Conservation (phyloP, 371 early-diverging fungal species). For the Rhizomucor pusillus region DNA sequence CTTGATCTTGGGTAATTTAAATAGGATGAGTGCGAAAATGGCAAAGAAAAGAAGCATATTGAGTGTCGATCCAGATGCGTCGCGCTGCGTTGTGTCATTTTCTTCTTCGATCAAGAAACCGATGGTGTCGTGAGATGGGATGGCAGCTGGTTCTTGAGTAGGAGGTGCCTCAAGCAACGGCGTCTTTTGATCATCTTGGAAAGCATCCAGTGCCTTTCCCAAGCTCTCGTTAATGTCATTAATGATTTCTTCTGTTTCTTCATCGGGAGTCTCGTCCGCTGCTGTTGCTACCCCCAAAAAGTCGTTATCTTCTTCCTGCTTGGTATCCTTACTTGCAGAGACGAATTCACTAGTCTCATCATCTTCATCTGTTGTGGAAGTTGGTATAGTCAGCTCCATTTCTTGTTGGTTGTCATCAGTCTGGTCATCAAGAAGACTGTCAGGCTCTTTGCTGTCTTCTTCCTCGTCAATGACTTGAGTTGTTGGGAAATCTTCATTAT, state of each 20-base stretch:
- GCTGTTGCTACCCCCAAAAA: neutral
- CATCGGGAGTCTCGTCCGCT: neutral
- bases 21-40: neutral
- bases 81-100: neutral
- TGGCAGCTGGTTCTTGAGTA: neutral
- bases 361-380: neutral
- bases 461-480: neutral
- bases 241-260: conserved; percentile 2
- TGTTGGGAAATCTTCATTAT: neutral
- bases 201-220: conserved; percentile 8
- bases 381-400: neutral
- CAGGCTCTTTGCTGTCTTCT: neutral
- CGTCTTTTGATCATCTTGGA: neutral
- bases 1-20: conserved; percentile 10
- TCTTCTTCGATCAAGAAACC: conserved; percentile 5
- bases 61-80: conserved; percentile 4
- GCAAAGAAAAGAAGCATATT: conserved; percentile 6
- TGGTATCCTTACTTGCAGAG: neutral
- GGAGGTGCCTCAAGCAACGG: too few species aligned
- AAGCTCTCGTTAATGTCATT: conserved; percentile 8
- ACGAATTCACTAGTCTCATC: neutral
- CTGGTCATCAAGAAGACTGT: too few species aligned
- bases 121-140: neutral
- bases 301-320: neutral
- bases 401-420: neutral